A percentile compares a stretch with the other conserved stretches of the same genome.
Evolutionary conservation across 1,284 basidiomycete species (phyloP).

Genomic region (Rhizopogon parksii): DNA sequence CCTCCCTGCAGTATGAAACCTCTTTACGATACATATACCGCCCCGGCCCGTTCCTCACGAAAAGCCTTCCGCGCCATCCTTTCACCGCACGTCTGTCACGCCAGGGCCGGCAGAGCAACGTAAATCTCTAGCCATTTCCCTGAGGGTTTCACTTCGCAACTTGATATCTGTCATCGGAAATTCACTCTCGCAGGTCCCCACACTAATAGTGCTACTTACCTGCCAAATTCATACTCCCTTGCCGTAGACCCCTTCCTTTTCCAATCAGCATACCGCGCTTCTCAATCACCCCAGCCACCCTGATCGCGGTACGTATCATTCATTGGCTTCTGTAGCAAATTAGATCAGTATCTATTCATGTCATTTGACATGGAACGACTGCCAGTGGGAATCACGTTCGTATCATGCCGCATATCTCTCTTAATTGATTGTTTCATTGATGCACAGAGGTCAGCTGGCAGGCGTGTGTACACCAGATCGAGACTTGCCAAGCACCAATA

Average conservation of each 20-base stretch:
- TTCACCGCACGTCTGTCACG: conserved; percentile 8
- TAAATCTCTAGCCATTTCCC: conserved; percentile 13
- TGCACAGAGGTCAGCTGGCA: conserved; percentile 13
- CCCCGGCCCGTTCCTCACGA: conserved; percentile 1
- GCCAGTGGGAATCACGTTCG: conserved; percentile 9
- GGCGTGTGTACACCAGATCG: conserved; percentile 9
- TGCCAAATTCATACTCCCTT: conserved; percentile 10
- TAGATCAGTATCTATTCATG: conserved; percentile 11
- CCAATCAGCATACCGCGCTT: conserved; percentile 10
- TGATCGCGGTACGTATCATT: conserved; percentile 5
- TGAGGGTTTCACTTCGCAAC: conserved; percentile 4
- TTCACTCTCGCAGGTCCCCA: conserved; percentile 7
- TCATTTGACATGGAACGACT: not conserved
- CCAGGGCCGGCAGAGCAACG: conserved; percentile 13
- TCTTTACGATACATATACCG: conserved; percentile 7
- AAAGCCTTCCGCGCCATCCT: conserved; percentile 9
- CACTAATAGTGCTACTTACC: conserved; percentile 5
- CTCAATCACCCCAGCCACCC: conserved; percentile 23
- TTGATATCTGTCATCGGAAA: conserved; percentile 10
- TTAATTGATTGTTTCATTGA: conserved; percentile 23
- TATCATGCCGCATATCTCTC: conserved; percentile 8
- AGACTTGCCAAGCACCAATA: conserved; percentile 16
- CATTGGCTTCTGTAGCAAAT: conserved; percentile 1
- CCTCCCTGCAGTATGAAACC: conserved; percentile 7
- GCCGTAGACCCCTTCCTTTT: conserved; percentile 11